Base-by-base conservation (phyloP, 768 basidiomycete genomes). In the Calocybe indica region DNA sequence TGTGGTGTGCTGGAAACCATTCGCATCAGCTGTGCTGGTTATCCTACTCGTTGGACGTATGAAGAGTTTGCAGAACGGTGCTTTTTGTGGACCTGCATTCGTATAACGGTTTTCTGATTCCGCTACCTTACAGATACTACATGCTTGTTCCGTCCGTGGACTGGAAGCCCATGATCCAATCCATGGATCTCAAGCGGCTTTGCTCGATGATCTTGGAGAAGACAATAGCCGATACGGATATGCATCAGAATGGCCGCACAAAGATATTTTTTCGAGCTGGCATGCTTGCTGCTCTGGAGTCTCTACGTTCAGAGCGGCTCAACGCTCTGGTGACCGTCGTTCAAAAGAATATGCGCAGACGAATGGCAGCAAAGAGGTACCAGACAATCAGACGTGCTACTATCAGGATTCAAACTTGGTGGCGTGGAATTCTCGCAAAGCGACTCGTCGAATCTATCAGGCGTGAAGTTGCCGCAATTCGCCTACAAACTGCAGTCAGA, bases 181-280 rank as follows among this genome's bases (percentile, higher is more conserved):
- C 80, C 31, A 69, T 92, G 62, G 87, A 94, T 56, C 78, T 95
- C 46, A 81, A 78, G 54, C 72, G 72, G 11, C 81, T 99, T 11
- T 98, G 94, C 64, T 78, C 83, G 5, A 73, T 81, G 33, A 94
- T 99, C 57, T 75, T 98, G 29, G 79, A 85, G 49, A 82, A 75
- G 59, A 93, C 92, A 0, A 89, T 97, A 61, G 85, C 85, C 34
- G 96, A 98, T 54, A 78, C 85, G 6, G 94, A 97, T 74, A 97
- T 95, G 74, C 96, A 93, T 67, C 96, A 99, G 68, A 84, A 85
- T 59, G 96, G 96, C 56, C 76, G 93, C 29, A 98, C 91, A 28
- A 99, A 99, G 70, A 97, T 99, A 56, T 99, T 99, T 73, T 98
- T 99, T 79, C 83, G 96, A 51, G 94, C 96, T 9, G 96, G 96